Conservation (phyloP, 495 filamentous ascomycete genomes). For the Oidiodendron maius region DNA sequence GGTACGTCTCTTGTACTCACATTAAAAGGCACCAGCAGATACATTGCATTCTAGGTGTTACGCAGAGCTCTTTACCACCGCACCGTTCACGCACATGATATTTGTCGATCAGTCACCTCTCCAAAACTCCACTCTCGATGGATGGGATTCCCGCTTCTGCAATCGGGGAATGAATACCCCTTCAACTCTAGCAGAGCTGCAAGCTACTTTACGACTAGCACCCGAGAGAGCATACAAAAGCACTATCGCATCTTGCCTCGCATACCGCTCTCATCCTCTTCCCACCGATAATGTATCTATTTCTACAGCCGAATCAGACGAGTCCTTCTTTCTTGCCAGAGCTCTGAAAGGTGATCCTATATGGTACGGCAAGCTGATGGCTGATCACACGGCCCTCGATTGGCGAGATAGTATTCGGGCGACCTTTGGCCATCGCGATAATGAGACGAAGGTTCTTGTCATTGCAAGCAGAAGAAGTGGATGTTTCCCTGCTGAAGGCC, state of each 20-base stretch:
- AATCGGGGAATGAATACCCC: slow-evolving; percentile 35
- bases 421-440: slow-evolving; percentile 21
- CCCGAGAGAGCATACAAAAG: slow-evolving; percentile 23
- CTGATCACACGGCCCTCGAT: slow-evolving; percentile 41
- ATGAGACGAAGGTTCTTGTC: slow-evolving; percentile 24
- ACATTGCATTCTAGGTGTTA: slow-evolving; percentile 22
- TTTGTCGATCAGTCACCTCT: slow-evolving; percentile 44
- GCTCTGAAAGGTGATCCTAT: slow-evolving; percentile 28
- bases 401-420: slow-evolving; percentile 36
- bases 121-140: slow-evolving; percentile 29
- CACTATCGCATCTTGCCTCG: slow-evolving; percentile 34
- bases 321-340: slow-evolving; percentile 33
- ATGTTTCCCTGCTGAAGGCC: slow-evolving; percentile 37
- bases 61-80: slow-evolving; percentile 32
- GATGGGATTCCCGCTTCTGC: slow-evolving; percentile 24
- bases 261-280: slow-evolving; percentile 27
- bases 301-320: slow-evolving; percentile 22
- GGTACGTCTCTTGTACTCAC: slow-evolving; percentile 33
- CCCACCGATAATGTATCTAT: slow-evolving; percentile 2
- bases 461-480: slow-evolving; percentile 35
- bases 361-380: slow-evolving; percentile 38
- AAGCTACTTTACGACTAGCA: slow-evolving; percentile 25
- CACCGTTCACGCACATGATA: slow-evolving; percentile 27
- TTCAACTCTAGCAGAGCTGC: slow-evolving; percentile 27
- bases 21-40: background rate